Percentiles rank a stretch among this genome's conserved stretches.
Conservation (phyloP, 306 rosid species). For the Erythrophleum fordii region DNA sequence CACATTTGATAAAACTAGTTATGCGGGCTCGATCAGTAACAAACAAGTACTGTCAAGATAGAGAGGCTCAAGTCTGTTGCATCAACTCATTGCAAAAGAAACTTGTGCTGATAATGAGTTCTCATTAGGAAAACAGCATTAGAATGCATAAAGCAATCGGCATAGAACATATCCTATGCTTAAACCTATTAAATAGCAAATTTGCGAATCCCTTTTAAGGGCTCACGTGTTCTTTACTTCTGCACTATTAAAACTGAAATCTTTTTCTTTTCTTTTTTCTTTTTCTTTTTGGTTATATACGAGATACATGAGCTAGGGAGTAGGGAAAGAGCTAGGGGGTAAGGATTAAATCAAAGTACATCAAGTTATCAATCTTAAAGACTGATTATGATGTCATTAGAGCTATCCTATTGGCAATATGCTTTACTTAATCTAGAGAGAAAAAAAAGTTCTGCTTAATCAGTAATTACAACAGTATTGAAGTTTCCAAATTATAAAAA, state of each 20-base stretch:
- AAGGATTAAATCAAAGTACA: background rate
- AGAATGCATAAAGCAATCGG: background rate
- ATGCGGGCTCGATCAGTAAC: no score
- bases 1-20: constrained; percentile 10
- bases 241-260: constrained; percentile 7
- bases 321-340: background rate
- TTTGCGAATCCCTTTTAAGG: background rate
- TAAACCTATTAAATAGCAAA: constrained; percentile 10
- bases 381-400: background rate
- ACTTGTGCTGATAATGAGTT: constrained; percentile 10
- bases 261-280: background rate
- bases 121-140: background rate
- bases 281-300: background rate
- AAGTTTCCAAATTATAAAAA: constrained; percentile 16
- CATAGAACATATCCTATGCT: background rate
- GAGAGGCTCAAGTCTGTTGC: constrained; percentile 4
- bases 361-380: background rate
- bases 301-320: background rate
- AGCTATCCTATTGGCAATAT: background rate
- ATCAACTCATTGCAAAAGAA: constrained; percentile 9
- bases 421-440: background rate
- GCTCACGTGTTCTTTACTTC: background rate
- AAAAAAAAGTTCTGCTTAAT: background rate
- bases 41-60: constrained; percentile 9
- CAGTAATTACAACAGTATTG: background rate